phyloP scores from a whole-genome alignment of 2,329 filamentous ascomycete species.

The Penicillium sp. region DNA sequence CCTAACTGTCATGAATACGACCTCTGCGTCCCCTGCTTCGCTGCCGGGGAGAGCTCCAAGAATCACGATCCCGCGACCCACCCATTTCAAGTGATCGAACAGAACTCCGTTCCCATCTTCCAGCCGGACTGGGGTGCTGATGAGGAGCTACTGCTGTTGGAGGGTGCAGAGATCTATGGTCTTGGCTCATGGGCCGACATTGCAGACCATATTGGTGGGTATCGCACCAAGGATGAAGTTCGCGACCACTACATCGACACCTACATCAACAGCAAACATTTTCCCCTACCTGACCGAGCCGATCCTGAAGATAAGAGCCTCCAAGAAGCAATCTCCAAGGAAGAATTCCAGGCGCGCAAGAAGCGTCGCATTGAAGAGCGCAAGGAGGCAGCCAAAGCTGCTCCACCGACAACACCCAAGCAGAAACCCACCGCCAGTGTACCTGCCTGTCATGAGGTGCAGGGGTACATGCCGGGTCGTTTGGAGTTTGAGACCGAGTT shows the following conservation, averaged over 20 bases:
- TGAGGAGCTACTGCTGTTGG: constrained; percentile 85
- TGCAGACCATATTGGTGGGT: constrained; percentile 95
- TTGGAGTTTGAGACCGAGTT: constrained; percentile 97
- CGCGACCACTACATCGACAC: constrained; percentile 87
- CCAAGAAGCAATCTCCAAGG: constrained; percentile 73
- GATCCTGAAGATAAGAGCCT: constrained; percentile 74
- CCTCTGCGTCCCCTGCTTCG: constrained; percentile 91
- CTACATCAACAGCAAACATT: constrained; percentile 75
- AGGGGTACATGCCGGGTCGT: constrained; percentile 97
- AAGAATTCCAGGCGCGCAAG: constrained; percentile 88
- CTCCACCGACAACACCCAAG: constrained; percentile 77
- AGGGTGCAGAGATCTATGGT: constrained; percentile 93
- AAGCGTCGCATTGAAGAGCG: constrained; percentile 89
- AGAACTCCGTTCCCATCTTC: constrained; percentile 97
- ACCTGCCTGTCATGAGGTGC: constrained; percentile 93
- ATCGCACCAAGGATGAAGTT: constrained; percentile 89
- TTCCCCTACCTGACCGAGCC: constrained; percentile 81
- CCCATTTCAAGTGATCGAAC: constrained; percentile 88
- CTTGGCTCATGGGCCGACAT: constrained; percentile 97
- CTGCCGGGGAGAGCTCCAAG: constrained; percentile 70
- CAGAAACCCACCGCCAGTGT: constrained; percentile 95
- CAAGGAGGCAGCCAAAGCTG: constrained; percentile 78
- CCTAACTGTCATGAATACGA: constrained; percentile 86
- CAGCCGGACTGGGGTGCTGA: constrained; percentile 93
- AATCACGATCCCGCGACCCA: constrained; percentile 83